Conservation (phyloP, 164 flowering plant species). For the Piper betle region DNA sequence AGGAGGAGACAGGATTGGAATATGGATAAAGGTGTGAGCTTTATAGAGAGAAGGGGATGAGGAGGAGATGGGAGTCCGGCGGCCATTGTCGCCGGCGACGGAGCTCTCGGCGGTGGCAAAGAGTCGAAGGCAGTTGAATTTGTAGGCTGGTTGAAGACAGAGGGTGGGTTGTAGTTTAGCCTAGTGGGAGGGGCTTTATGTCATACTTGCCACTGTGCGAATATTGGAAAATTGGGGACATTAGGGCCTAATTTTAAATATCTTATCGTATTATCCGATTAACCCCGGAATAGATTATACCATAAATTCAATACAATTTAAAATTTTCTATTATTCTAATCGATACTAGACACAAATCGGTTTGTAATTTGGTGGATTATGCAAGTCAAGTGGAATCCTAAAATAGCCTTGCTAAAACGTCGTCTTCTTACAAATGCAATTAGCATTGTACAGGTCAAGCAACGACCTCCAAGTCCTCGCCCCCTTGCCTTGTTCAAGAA, state of each 20-base stretch:
- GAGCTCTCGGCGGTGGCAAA: background rate
- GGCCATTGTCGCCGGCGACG: background rate
- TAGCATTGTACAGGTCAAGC: background rate
- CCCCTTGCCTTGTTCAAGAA: background rate
- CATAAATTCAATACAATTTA: no score
- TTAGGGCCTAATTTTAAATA: no score
- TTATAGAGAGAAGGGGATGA: background rate
- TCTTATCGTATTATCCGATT: no score
- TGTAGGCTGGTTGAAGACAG: background rate
- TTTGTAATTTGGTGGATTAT: background rate
- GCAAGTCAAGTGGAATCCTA: background rate
- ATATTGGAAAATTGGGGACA: no score
- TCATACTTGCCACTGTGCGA: background rate
- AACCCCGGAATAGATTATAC: no score
- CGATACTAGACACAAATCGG: no score
- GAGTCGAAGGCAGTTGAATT: background rate
- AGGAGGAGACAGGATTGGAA: slow-evolving; percentile 1
- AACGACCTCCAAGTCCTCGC: background rate
- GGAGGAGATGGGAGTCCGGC: background rate
- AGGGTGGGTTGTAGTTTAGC: background rate
- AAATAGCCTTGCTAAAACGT: background rate
- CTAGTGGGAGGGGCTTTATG: background rate
- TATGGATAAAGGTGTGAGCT: background rate
- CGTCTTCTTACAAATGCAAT: no score
- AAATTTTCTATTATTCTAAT: no score